Base-by-base conservation (phyloP, 495 filamentous ascomycete species). In the Achaetomiella virescens region DNA sequence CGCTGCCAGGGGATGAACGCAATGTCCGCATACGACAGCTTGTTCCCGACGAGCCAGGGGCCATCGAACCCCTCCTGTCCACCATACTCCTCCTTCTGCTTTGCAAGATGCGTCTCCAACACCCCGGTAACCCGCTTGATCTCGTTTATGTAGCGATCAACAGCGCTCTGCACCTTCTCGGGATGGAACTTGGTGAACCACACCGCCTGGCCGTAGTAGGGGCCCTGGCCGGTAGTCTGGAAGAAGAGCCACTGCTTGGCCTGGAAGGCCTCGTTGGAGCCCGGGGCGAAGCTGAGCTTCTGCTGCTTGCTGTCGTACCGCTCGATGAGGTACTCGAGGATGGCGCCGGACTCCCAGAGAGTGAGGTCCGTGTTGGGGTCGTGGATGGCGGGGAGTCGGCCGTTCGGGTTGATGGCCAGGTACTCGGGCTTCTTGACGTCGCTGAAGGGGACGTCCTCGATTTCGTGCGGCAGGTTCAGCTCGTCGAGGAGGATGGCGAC, bases 281-380 rank as follows among this genome's bases (percentile, higher is more conserved):
- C 75, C 14, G 69, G 35, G 4, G 68, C 61, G 61, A 81, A 86
- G 61, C 76, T 82, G 52, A 90, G 61, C 54, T 75, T 82, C 54
- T 81, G 68, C n/a, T n/a, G 11, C 80, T 66, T 48, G 69, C n/a
- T 80, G 70, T 90, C 86, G 71, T 90, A 91, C n/a, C 72, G 78
- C 18, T 87, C 84, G 41, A 88, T 63, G 17, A 90, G 71, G 63
- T 91, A 91, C 55, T 84, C 73, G 59, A 89, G 55, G 67, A 89
- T 88, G 15, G 88, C 87, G 51, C 85, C 87, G 6, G 82, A 85
- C 62, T 90, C 86, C 84, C 84, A 89, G 12, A 90, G 62, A 0
- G 72, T 82, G 58, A 86, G 69, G 54, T 71, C 77, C 0, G 80
- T 85, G 72, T 91, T 89, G 21, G 81, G 78, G 65, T 89, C 87